Evolutionary conservation across 257 asterid species (phyloP).

Genomic region (Verbena officinalis): DNA sequence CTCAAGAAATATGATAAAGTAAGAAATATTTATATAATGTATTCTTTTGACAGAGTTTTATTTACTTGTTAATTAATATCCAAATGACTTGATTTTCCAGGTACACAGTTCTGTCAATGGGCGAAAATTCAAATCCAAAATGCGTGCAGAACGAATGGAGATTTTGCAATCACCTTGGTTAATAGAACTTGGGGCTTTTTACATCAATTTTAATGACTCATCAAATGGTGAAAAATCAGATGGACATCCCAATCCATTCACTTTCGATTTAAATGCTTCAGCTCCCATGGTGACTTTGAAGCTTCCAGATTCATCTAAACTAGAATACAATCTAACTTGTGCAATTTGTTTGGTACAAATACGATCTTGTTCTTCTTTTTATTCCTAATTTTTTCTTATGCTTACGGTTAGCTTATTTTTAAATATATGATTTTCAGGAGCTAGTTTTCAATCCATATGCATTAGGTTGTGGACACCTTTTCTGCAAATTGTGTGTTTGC

Average conservation of each 20-base stretch:
- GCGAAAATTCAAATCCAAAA: slow-evolving; percentile 72
- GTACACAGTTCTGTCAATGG: slow-evolving; percentile 77
- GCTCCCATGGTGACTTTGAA: slow-evolving; percentile 57
- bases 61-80: slow-evolving; percentile 3
- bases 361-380: slow-evolving; percentile 14
- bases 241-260: slow-evolving; percentile 47
- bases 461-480: slow-evolving; percentile 82
- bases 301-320: slow-evolving; percentile 60
- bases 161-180: slow-evolving; percentile 83
- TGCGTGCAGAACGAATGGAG: slow-evolving; percentile 65
- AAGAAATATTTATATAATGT: slow-evolving; percentile 13
- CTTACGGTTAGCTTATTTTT: neutral
- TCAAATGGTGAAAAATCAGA: slow-evolving; percentile 38
- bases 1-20: slow-evolving; percentile 94
- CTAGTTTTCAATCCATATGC: slow-evolving; percentile 73
- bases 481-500: slow-evolving; percentile 82
- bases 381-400: neutral
- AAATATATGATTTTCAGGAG: slow-evolving; percentile 45
- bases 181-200: slow-evolving; percentile 83
- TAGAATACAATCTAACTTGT: slow-evolving; percentile 76
- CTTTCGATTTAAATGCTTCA: slow-evolving; percentile 49
- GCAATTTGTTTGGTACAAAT: slow-evolving; percentile 90
- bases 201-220: slow-evolving; percentile 46
- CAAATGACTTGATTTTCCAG: slow-evolving; percentile 41
- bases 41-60: neutral